Evolutionary conservation across 1,139 yeast species (phyloP).

Genomic region (Zygoascus sp.): DNA sequence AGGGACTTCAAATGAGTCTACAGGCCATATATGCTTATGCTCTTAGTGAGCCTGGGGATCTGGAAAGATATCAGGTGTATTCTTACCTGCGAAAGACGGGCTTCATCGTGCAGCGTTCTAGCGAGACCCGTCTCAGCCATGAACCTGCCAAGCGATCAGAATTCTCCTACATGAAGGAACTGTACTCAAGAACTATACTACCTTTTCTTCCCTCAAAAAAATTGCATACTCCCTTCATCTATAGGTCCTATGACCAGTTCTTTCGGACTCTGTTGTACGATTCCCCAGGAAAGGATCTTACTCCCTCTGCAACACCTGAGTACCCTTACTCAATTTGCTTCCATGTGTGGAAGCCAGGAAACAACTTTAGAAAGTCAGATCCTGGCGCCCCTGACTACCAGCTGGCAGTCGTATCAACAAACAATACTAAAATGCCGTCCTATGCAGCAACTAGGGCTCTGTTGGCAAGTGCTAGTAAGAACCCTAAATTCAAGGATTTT

Average conservation of each 20-base stretch:
- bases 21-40: conserved; percentile 61
- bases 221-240: not conserved
- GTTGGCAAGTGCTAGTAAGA: conserved; percentile 31
- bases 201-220: not conserved
- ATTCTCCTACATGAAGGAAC: not conserved
- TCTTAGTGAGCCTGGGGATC: conserved; percentile 41
- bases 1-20: conserved; percentile 50
- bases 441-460: conserved; percentile 35
- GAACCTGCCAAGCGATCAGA: not conserved
- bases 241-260: conserved; percentile 1
- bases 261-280: not conserved
- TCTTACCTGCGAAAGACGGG: conserved; percentile 77
- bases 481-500: conserved; percentile 23
- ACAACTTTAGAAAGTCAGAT: conserved; percentile 56
- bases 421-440: conserved; percentile 50
- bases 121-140: not conserved
- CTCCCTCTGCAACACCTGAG: conserved; percentile 10
- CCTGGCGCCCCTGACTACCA: conserved; percentile 78
- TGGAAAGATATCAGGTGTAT: conserved; percentile 65
- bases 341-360: conserved; percentile 81
- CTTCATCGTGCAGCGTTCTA: conserved; percentile 51
- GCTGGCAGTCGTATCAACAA: conserved; percentile 55
- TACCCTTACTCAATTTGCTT: conserved; percentile 38
- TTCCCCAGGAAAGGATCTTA: not conserved
- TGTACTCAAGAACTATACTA: not conserved